phyloP scores from a whole-genome alignment of 768 basidiomycete genomes.

The Leccinellum rugosiceps region DNA sequence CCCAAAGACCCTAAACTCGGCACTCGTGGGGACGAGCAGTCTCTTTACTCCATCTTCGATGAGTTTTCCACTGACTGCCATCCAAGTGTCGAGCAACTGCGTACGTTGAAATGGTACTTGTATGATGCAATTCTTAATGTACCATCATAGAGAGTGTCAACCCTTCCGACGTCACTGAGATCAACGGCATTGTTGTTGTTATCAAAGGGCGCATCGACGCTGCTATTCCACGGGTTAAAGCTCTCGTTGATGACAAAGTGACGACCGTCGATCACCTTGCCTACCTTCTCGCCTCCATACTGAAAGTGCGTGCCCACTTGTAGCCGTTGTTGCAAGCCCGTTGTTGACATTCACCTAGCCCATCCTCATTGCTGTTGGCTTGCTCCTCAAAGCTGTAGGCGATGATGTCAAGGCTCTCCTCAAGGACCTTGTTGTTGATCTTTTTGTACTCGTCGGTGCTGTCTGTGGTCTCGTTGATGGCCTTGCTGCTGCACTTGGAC shows the following conservation, averaged over 20 bases:
- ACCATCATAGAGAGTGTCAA: constrained; percentile 21
- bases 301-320: constrained; percentile 17
- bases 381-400: constrained; percentile 12
- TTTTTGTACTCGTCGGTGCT: constrained; percentile 13
- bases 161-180: constrained; percentile 16
- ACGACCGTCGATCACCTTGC: constrained; percentile 29
- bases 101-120: constrained; percentile 19
- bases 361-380: constrained; percentile 26
- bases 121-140: not conserved
- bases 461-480: constrained; percentile 18
- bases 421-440: constrained; percentile 9
- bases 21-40: constrained; percentile 1
- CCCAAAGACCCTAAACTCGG: not conserved
- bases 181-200: constrained; percentile 20
- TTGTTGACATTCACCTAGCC: constrained; percentile 14
- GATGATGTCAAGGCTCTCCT: not conserved
- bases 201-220: constrained; percentile 24
- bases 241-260: constrained; percentile 23
- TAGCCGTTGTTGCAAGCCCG: not conserved
- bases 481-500: constrained; percentile 21
- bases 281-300: constrained; percentile 18
- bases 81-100: constrained; percentile 18
- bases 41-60: constrained; percentile 29
- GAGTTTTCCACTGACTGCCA: constrained; percentile 12
- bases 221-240: constrained; percentile 24